These are phyloP conservation scores for Quercus tomentella DNA, from an alignment of 331 rosid species.

Conservation along the genomic window DNA sequence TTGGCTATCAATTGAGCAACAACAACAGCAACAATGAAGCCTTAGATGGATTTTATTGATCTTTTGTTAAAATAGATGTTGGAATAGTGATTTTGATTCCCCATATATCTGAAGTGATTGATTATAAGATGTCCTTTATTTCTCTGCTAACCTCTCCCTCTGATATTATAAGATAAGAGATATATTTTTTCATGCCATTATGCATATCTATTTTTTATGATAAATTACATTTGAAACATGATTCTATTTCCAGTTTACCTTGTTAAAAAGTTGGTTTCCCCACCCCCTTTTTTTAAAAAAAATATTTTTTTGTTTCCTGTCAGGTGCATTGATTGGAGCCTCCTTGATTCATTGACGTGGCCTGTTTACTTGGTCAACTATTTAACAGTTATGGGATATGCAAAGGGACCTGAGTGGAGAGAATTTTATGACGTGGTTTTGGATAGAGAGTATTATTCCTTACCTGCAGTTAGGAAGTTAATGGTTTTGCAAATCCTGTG, in stretches of 20 bases:
- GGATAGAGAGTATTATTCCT: slow-evolving; percentile 60
- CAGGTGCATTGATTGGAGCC: slow-evolving; percentile 85
- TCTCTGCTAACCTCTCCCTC: neutral
- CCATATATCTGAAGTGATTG: neutral
- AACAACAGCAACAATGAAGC: no score
- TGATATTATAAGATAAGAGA: neutral
- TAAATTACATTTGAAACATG: neutral
- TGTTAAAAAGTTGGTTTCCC: no score
- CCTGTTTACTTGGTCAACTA: slow-evolving; percentile 68
- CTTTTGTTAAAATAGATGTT: neutral
- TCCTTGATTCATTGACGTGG: slow-evolving; percentile 90
- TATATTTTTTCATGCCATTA: neutral
- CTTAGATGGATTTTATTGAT: neutral
- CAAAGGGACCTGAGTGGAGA: slow-evolving; percentile 60
- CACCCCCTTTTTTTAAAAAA: no score
- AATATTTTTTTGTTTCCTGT: neutral
- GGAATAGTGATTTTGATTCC: neutral
- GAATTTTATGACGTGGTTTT: slow-evolving; percentile 64
- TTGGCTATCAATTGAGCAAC: neutral
- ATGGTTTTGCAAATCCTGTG: slow-evolving; percentile 75
- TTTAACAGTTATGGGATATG: slow-evolving; percentile 58
- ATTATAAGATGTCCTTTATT: neutral
- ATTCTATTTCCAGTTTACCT: neutral
- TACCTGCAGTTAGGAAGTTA: slow-evolving; percentile 70
- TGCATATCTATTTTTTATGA: neutral